These are phyloP conservation scores for Pseudohyphozyma bogoriensis DNA, from an alignment of 768 basidiomycete genomes.

Conservation along the genomic window DNA sequence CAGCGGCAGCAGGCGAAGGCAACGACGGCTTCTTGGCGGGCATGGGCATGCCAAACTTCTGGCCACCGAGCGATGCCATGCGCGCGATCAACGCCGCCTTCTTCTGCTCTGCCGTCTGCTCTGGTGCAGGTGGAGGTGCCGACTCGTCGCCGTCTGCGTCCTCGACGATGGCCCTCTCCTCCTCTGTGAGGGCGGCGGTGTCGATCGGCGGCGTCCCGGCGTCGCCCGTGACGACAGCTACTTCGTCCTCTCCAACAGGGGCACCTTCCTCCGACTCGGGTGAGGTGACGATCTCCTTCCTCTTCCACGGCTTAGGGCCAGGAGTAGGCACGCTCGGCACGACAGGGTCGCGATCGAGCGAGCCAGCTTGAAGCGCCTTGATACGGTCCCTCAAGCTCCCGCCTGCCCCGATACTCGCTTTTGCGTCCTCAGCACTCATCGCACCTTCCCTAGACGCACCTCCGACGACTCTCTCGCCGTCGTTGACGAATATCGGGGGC, in stretches of 20 bases:
- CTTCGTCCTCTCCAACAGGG: background rate
- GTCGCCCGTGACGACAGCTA: background rate
- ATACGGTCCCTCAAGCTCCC: conserved; percentile 85
- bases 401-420: conserved; percentile 64
- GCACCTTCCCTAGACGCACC: too few relatives aligned
- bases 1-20: background rate
- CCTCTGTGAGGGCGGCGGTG: conserved; percentile 1
- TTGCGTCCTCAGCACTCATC: conserved; percentile 61
- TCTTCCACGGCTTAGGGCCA: conserved; percentile 46
- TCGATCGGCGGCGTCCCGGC: too few relatives aligned
- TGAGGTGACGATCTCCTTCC: conserved; percentile 43
- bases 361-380: conserved; percentile 75
- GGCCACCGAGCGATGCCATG: conserved; percentile 85
- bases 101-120: conserved; percentile 27
- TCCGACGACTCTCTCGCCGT: background rate
- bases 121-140: background rate
- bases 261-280: background rate
- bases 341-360: conserved; percentile 54
- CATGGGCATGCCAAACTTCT: conserved; percentile 60
- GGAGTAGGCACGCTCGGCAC: conserved; percentile 47
- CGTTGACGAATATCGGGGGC: too few relatives aligned
- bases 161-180: conserved; percentile 7
- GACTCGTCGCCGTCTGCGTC: background rate
- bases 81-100: conserved; percentile 73
- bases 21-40: background rate